Evolutionary conservation across 164 flowering plant species (phyloP).

Genomic region (Annona squamosa): DNA sequence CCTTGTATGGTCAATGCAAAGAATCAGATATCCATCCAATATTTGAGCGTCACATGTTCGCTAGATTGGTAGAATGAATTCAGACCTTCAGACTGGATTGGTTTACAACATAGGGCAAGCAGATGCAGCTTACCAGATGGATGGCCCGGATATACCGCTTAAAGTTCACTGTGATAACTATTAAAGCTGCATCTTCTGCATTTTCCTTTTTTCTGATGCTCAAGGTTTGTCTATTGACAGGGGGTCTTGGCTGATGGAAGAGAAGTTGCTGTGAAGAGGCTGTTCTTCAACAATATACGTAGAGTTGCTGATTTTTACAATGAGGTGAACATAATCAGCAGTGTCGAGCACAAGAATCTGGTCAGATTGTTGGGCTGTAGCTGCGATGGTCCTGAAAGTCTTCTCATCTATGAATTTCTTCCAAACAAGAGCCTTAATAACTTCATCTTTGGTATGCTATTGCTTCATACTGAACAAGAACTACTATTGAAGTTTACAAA

Average conservation of each 20-base stretch:
- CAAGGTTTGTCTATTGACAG: conserved; percentile 15
- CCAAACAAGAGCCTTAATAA: conserved; percentile 50
- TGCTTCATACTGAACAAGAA: too few species aligned
- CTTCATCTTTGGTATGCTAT: conserved; percentile 43
- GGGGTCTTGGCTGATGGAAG: conserved; percentile 60
- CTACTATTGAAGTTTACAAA: too few species aligned
- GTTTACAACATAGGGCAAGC: background rate
- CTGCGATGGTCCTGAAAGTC: conserved; percentile 36
- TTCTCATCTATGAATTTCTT: conserved; percentile 55
- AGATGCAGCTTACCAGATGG: background rate
- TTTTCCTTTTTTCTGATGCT: background rate
- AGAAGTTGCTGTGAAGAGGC: conserved; percentile 59
- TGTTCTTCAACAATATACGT: conserved; percentile 28
- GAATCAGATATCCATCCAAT: background rate
- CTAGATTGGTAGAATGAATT: background rate
- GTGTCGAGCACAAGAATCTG: conserved; percentile 50
- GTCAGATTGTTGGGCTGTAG: conserved; percentile 56
- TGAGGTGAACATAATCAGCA: conserved; percentile 52
- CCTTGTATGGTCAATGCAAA: background rate
- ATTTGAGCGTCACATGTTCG: background rate
- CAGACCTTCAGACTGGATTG: background rate
- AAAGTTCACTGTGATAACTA: too few species aligned
- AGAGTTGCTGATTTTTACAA: conserved; percentile 34
- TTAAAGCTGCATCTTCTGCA: background rate
- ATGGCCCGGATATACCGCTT: background rate